Percentiles rank a stretch among this genome's conserved stretches.
These are phyloP conservation scores for Boletus smithii DNA, from an alignment of 1,284 basidiomycete genomes.

Conservation along the genomic window DNA sequence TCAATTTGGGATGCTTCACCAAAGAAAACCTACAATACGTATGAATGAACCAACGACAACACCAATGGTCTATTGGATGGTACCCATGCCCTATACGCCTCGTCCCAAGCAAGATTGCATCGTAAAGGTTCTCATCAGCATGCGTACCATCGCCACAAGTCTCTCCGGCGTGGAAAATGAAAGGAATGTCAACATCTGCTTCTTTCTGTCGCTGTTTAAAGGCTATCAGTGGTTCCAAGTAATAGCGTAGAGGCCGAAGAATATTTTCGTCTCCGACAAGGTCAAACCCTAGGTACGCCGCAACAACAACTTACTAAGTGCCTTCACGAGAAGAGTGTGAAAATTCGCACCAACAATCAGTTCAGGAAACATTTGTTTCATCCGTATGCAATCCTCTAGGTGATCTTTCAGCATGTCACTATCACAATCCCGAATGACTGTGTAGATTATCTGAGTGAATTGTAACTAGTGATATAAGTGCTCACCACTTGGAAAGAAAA, in stretches of 20 bases:
- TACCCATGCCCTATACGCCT: slow-evolving; percentile 80
- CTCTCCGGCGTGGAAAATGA: slow-evolving; percentile 79
- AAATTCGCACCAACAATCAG: slow-evolving; percentile 56
- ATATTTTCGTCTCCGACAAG: slow-evolving; percentile 75
- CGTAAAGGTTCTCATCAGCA: slow-evolving; percentile 74
- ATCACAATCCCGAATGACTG: slow-evolving; percentile 56
- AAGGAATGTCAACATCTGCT: slow-evolving; percentile 64
- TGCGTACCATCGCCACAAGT: slow-evolving; percentile 69
- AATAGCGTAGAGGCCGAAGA: slow-evolving; percentile 59
- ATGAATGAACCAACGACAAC: slow-evolving; percentile 2
- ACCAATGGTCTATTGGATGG: slow-evolving; percentile 8
- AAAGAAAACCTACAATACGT: slow-evolving; percentile 54
- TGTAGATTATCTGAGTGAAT: slow-evolving; percentile 61
- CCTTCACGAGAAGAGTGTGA: neutral
- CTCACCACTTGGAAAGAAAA: slow-evolving; percentile 4
- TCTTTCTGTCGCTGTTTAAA: slow-evolving; percentile 59
- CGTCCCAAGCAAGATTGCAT: slow-evolving; percentile 73
- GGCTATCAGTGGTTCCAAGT: slow-evolving; percentile 57
- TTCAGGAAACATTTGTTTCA: slow-evolving; percentile 74
- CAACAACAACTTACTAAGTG: neutral
- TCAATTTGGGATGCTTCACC: slow-evolving; percentile 68
- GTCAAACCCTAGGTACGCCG: slow-evolving; percentile 58
- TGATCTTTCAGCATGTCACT: slow-evolving; percentile 62
- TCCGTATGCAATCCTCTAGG: slow-evolving; percentile 65
- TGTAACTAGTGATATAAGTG: neutral